Conservation (phyloP, 805 yeast species). For the Monosporozyma solicola region DNA sequence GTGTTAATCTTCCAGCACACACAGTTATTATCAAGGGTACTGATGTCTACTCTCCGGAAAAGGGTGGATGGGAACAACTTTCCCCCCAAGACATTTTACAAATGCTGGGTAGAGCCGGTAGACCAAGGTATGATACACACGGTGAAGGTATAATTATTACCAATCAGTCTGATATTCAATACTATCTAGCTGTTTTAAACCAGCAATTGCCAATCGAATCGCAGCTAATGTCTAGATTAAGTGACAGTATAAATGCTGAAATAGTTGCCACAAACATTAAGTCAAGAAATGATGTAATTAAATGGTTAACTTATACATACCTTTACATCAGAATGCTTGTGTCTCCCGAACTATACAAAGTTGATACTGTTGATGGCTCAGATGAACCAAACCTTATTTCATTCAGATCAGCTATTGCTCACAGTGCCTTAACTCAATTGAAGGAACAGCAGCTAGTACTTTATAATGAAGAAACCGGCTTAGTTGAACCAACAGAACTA, state of each 20-base stretch:
- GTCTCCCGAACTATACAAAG: conserved; percentile 64
- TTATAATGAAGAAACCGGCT: conserved; percentile 45
- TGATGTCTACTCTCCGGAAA: conserved; percentile 84
- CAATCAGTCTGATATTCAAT: conserved; percentile 73
- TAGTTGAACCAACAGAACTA: conserved; percentile 50
- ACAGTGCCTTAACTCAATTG: conserved; percentile 62
- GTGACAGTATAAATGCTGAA: conserved; percentile 81
- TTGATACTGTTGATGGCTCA: conserved; percentile 36
- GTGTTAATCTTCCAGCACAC: conserved; percentile 92
- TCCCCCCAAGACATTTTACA: conserved; percentile 92
- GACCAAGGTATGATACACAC: conserved; percentile 85
- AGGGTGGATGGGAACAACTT: conserved; percentile 82
- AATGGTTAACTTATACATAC: conserved; percentile 77
- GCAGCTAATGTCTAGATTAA: conserved; percentile 59
- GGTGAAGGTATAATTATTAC: conserved; percentile 96
- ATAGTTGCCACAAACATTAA: conserved; percentile 62
- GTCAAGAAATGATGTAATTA: conserved; percentile 54
- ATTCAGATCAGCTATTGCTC: conserved; percentile 59
- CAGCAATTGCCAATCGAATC: conserved; percentile 92
- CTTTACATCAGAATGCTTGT: conserved; percentile 67
- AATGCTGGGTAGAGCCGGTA: conserved; percentile 97
- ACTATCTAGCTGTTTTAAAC: conserved; percentile 81
- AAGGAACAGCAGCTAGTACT: conserved; percentile 47
- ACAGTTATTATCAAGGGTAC: conserved; percentile 92
- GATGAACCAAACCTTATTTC: conserved; percentile 40